Evolutionary conservation across 2,329 filamentous ascomycete genomes (phyloP), one percentile per base, ranked within the genome.

Genomic region (Venturia asperata): DNA sequence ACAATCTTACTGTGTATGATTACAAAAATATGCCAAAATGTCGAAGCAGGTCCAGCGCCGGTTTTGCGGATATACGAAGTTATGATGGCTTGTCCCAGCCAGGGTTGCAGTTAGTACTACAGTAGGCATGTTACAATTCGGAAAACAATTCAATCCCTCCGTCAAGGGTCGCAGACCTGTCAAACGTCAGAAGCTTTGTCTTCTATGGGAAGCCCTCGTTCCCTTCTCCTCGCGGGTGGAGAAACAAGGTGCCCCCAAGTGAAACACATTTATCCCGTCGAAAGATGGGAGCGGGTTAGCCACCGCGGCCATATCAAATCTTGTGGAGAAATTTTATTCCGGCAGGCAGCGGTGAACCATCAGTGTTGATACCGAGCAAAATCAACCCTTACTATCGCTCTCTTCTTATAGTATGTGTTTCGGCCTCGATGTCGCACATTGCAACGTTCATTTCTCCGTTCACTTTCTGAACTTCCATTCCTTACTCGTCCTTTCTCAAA

Each of bases 251-350:
- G 52, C 17, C 21, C 21, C 17, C 4, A 15, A 58, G 6, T 34
- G 30, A 11, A 58, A 52, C 15, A 9, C 30, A 58, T n/a, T 37
- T 37, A 34, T 7, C 21, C 24, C 24, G 47, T 27, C 47, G 27
- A n/a, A 13, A 49, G 21, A 5, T 21, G 21, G 27, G 11, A 27
- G 15, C 10, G 21, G 47, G 21, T 15, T 27, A 27, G 4, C 21
- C 21, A 52, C 47, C 47, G 47, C 9, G 10, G 21, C 11, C 21
- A 52, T 2, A 21, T 52, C 47, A 27, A 13, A 15, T n/a, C 30
- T 34, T 34, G 30, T 58, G 52, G 52, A 58, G 52, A 58, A 58
- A 37, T 37, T 52, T 52, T 11, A 27, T 52, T 52, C 47, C 47
- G 47, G 21, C 27, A 13, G 24, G 27, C 3, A 2, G 47, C 47